phyloP scores from a whole-genome alignment of 169 alveolate species.

The Plasmodium vivax region DNA sequence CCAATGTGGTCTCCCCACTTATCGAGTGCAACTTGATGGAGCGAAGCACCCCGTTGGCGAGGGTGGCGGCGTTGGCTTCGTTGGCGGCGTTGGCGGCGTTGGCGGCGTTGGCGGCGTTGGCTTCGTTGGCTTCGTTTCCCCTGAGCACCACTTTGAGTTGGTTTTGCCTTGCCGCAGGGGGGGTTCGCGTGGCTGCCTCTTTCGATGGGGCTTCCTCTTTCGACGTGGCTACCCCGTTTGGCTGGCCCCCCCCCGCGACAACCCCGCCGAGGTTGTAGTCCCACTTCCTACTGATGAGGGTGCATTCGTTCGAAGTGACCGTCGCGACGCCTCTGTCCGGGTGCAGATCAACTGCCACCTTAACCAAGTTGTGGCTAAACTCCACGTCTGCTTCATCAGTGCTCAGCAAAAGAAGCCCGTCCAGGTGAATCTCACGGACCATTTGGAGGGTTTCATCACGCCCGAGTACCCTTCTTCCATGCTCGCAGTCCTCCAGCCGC shows the following conservation, averaged over 20 bases:
- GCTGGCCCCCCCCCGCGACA: background rate
- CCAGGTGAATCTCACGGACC: conserved; percentile 1
- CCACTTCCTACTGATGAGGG: conserved; percentile 21
- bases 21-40: conserved; percentile 2
- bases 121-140: no score
- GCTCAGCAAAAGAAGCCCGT: conserved; percentile 5
- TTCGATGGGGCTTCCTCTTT: background rate
- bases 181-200: background rate
- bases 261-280: background rate
- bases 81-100: no score
- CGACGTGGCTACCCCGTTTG: no score
- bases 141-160: background rate
- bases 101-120: background rate
- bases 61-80: background rate
- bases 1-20: background rate
- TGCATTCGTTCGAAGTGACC: conserved; percentile 22
- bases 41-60: background rate
- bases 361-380: conserved; percentile 21
- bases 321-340: background rate
- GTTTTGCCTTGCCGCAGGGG: background rate
- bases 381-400: conserved; percentile 26
- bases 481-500: background rate
- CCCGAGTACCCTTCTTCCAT: background rate
- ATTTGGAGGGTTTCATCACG: background rate
- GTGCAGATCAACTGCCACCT: background rate